Evolutionary conservation across 2,329 filamentous ascomycete genomes (phyloP), one percentile per base, ranked within the genome.

Genomic region (Penicillium digitatum): DNA sequence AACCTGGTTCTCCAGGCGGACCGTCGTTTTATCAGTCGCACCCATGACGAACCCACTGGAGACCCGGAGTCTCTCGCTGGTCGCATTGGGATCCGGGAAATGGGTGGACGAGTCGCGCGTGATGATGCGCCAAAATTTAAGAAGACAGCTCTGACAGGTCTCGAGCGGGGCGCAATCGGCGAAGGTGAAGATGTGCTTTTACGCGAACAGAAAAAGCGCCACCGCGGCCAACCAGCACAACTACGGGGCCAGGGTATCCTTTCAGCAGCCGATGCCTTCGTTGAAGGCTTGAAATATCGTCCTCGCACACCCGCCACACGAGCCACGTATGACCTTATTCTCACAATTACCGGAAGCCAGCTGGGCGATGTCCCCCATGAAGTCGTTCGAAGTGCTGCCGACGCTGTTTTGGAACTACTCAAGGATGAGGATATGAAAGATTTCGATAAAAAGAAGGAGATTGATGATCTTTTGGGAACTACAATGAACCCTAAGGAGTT

Each of bases 1-100:
- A 99, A 99, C 86, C 88, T 99, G 90, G 94, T 99, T 73, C 90
- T 99, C 85, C 94, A 99, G 89, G 92, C 91, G 79, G 94, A 99
- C 81, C 88, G 92, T 78, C 88, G 94, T 68, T 97, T 99, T 73
- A 88, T 95, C 67, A 90, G 90, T 62, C 87, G 94, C 73, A 87
- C 91, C 68, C 91, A 87, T 66, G 93, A 99, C 76, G 95, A 99
- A 79, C 87, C 90, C 61, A 97, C 93, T 48, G 94, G 94, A 67
- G 94, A 99, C 73, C 95, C 94, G 48, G 94, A 99, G 78, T 99
- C 95, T 55, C 85, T 99, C 56, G 95, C 94, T 54, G 94, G 94
- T 52, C 88, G 92, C 65, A 87, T 99, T 73, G 93, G 89, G 64
- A 93, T 99, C 68, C 85, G 86, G 67, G 92, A 99, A 68, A 99